phyloP scores from a whole-genome alignment of 495 filamentous ascomycete species.

The Neurospora sp. region DNA sequence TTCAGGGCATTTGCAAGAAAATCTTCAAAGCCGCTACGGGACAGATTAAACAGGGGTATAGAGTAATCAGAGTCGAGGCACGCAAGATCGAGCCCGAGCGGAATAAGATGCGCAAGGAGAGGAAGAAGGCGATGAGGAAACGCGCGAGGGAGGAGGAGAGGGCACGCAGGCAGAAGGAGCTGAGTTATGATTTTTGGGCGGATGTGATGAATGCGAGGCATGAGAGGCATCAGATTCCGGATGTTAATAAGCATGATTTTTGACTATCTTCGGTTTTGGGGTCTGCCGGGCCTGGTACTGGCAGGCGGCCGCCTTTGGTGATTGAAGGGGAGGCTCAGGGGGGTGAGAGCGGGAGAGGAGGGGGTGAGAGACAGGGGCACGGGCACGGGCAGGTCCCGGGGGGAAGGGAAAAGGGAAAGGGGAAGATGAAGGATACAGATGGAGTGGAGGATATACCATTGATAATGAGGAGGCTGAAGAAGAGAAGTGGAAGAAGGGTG shows the following conservation, averaged over 20 bases:
- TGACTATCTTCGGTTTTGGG: not conserved
- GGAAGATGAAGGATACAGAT: not conserved
- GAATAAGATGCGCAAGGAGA: slow-evolving; percentile 16
- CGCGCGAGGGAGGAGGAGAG: slow-evolving; percentile 10
- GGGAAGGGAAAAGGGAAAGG: not conserved
- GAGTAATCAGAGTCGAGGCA: slow-evolving; percentile 7
- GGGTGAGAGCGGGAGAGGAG: not conserved
- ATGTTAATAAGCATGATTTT: slow-evolving; percentile 25
- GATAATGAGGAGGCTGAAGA: not conserved
- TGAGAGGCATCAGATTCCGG: slow-evolving; percentile 31
- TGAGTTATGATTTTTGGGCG: slow-evolving; percentile 36
- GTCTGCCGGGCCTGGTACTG: no score
- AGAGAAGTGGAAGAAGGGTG: not conserved
- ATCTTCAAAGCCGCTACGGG: slow-evolving; percentile 19
- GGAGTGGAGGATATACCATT: not conserved
- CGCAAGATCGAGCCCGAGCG: slow-evolving; percentile 18
- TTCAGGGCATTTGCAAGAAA: slow-evolving; percentile 21
- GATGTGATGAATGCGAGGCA: slow-evolving; percentile 23
- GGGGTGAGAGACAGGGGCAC: not conserved
- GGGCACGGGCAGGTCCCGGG: not conserved
- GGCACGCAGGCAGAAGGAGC: slow-evolving; percentile 18
- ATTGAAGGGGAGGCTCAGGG: not conserved
- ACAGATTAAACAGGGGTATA: slow-evolving; percentile 2
- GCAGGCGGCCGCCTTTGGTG: not conserved
- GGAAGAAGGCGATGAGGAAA: slow-evolving; percentile 16